Evolutionary conservation across 129 eudicot genomes (phyloP).

Genomic region (Flaveria robusta): DNA sequence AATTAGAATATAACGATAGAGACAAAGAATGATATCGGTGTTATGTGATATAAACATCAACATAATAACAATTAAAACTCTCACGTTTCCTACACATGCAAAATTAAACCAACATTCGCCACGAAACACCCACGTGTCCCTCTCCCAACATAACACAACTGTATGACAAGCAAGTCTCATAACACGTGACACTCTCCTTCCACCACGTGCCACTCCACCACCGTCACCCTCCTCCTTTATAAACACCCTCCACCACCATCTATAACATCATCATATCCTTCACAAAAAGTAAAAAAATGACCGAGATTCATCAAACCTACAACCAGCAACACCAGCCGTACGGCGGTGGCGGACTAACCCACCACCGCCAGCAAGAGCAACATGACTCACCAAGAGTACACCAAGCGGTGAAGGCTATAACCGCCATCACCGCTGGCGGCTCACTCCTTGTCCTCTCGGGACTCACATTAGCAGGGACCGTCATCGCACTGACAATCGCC

Average conservation of each 20-base stretch:
- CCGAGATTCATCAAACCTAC: conserved; percentile 35
- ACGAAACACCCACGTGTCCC: conserved; percentile 40
- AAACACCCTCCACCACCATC: neutral
- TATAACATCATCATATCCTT: neutral
- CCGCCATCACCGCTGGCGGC: conserved; percentile 52
- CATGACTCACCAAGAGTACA: conserved; percentile 39
- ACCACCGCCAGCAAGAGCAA: conserved; percentile 22
- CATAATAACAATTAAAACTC: neutral
- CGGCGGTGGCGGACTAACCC: conserved; percentile 1
- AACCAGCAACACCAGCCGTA: conserved; percentile 25
- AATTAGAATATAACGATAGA: too few species aligned
- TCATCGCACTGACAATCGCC: conserved; percentile 47
- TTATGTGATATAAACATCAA: neutral
- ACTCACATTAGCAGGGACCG: conserved; percentile 55
- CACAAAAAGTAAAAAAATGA: conserved; percentile 20
- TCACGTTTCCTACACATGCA: conserved; percentile 4
- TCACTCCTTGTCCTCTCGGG: conserved; percentile 56
- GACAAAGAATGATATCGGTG: too few species aligned
- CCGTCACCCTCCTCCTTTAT: conserved; percentile 24
- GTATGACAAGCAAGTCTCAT: conserved; percentile 36
- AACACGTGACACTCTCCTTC: conserved; percentile 44
- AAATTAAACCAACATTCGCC: conserved; percentile 28
- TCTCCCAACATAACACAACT: conserved; percentile 41
- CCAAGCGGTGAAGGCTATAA: conserved; percentile 62
- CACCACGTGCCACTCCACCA: conserved; percentile 49